phyloP scores from a whole-genome alignment of 352 stramenopile species.

The Phytophthora nicotianae region DNA sequence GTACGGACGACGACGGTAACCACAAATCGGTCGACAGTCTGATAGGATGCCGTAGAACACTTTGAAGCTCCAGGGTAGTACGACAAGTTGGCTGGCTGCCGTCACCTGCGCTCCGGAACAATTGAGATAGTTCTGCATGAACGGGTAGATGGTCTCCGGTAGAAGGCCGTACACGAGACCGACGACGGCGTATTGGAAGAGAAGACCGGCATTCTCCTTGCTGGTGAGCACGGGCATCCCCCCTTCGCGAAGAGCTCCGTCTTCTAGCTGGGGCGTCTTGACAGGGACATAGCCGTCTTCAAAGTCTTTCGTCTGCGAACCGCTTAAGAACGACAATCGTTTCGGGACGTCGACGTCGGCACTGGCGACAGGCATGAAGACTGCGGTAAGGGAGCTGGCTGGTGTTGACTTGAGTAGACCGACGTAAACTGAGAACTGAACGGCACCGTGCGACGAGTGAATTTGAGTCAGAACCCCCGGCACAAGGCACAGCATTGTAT shows the following conservation, averaged over 20 bases:
- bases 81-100: slow-evolving; percentile 10
- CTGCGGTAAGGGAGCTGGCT: neutral
- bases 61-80: too few relatives aligned
- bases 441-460: neutral
- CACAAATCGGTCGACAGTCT: too few relatives aligned
- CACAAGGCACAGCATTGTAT: neutral
- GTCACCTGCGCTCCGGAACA: slow-evolving; percentile 41
- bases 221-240: slow-evolving; percentile 32
- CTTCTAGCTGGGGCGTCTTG: slow-evolving; percentile 20
- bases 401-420: neutral
- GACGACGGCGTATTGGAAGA: slow-evolving; percentile 39
- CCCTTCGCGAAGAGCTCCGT: slow-evolving; percentile 36
- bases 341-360: slow-evolving; percentile 20
- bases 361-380: slow-evolving; percentile 3
- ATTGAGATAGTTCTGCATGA: slow-evolving; percentile 50
- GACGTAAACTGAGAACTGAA: slow-evolving; percentile 9
- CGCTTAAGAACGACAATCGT: slow-evolving; percentile 34
- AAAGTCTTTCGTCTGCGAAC: slow-evolving; percentile 28
- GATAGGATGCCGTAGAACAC: too few relatives aligned
- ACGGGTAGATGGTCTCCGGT: neutral
- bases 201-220: slow-evolving; percentile 40
- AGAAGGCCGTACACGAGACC: slow-evolving; percentile 33
- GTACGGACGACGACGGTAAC: too few relatives aligned
- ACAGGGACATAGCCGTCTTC: slow-evolving; percentile 20
- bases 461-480: neutral